These are phyloP conservation scores for Phtheirospermum japonicum DNA, from an alignment of 257 asterid genomes.

Conservation along the genomic window DNA sequence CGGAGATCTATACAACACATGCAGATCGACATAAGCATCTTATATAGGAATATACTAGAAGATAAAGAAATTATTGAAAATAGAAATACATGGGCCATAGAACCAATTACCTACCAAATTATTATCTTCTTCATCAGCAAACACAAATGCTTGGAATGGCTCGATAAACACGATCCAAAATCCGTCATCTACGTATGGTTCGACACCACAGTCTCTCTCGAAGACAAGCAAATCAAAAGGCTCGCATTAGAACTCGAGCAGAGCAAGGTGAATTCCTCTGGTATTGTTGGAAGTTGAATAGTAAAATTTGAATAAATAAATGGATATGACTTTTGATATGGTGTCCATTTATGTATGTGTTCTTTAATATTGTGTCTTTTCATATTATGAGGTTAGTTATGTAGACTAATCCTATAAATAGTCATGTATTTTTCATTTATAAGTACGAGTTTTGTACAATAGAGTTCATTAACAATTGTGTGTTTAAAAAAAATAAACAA, in stretches of 20 bases:
- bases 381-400: too few relatives aligned
- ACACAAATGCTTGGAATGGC: conserved; percentile 35
- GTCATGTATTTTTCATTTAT: too few relatives aligned
- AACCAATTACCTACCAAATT: conserved; percentile 38
- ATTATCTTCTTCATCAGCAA: not conserved
- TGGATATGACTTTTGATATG: too few relatives aligned
- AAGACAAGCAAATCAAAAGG: conserved; percentile 36
- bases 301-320: too few relatives aligned
- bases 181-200: conserved; percentile 44
- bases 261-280: conserved; percentile 46
- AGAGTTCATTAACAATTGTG: too few relatives aligned
- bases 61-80: conserved; percentile 19
- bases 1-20: conserved; percentile 40
- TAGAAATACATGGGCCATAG: conserved; percentile 38
- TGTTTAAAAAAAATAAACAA: too few relatives aligned
- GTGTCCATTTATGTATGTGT: too few relatives aligned
- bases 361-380: too few relatives aligned
- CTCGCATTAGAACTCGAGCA: conserved; percentile 38
- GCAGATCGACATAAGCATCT: conserved; percentile 38
- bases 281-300: too few relatives aligned
- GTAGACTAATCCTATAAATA: too few relatives aligned
- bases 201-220: conserved; percentile 37
- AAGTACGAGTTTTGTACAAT: too few relatives aligned
- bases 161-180: conserved; percentile 34
- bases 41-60: conserved; percentile 29